Conservation (phyloP, 306 rosid species). For the Lagenaria siceraria region DNA sequence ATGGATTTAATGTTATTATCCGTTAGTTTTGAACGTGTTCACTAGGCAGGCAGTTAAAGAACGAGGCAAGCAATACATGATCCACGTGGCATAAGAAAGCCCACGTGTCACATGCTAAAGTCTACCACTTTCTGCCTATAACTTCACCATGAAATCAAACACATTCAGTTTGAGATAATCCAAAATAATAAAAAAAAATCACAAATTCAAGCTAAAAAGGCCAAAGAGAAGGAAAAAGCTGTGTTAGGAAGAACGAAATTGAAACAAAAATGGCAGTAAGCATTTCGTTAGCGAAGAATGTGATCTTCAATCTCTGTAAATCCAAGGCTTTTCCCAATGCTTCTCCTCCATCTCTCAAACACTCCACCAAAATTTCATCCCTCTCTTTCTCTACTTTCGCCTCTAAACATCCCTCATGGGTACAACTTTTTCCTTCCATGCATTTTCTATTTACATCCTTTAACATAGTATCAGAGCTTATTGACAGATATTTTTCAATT, state of each 20-base stretch:
- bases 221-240: too few relatives aligned
- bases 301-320: constrained; percentile 35
- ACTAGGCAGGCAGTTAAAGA: not conserved
- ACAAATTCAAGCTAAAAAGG: too few relatives aligned
- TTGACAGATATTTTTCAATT: not conserved
- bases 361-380: constrained; percentile 23
- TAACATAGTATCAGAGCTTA: too few relatives aligned
- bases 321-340: constrained; percentile 25
- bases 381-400: constrained; percentile 30
- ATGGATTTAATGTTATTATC: too few relatives aligned
- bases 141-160: not conserved
- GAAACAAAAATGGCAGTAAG: constrained; percentile 20
- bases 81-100: constrained; percentile 2
- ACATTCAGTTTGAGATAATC: not conserved
- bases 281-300: constrained; percentile 25
- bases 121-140: constrained; percentile 1
- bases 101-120: constrained; percentile 13
- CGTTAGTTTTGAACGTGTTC: constrained; percentile 13
- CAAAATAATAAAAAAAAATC: too few relatives aligned
- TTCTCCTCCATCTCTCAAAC: constrained; percentile 19
- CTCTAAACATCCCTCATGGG: constrained; percentile 31
- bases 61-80: not conserved
- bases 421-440: not conserved
- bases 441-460: too few relatives aligned
- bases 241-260: too few relatives aligned